Conservation (phyloP, 1,139 yeast genomes). For the Yamadazyma membranifaciens region DNA sequence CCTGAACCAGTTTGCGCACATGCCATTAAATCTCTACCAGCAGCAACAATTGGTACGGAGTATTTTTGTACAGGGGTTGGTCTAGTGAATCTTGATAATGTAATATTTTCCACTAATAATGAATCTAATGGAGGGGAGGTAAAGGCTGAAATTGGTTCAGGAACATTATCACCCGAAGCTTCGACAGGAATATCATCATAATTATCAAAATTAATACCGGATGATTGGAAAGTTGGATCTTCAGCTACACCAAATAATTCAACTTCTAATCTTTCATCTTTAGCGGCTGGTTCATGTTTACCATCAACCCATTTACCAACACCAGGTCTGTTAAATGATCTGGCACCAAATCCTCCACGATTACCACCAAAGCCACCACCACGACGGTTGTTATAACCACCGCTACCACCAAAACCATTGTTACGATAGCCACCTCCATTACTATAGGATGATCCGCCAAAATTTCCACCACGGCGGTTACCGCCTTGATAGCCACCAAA, state of each 20-base stretch:
- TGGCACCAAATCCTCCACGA: slow-evolving; percentile 27
- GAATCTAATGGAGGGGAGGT: slow-evolving; percentile 91
- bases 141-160: slow-evolving; percentile 87
- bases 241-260: slow-evolving; percentile 88
- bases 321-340: slow-evolving; percentile 32
- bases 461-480: slow-evolving; percentile 15
- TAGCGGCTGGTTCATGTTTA: slow-evolving; percentile 79
- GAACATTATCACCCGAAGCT: slow-evolving; percentile 93
- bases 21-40: slow-evolving; percentile 98
- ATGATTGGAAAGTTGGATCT: slow-evolving; percentile 79
- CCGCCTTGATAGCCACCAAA: slow-evolving; percentile 12
- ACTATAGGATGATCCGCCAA: slow-evolving; percentile 19
- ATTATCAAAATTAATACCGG: slow-evolving; percentile 98
- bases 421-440: slow-evolving; percentile 18
- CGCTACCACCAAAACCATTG: slow-evolving; percentile 15
- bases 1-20: slow-evolving; percentile 99
- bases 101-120: slow-evolving; percentile 83
- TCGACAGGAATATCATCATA: slow-evolving; percentile 98
- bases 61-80: slow-evolving; percentile 99
- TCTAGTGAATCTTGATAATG: slow-evolving; percentile 82
- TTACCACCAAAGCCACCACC: slow-evolving; percentile 18
- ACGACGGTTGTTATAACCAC: slow-evolving; percentile 21
- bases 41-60: slow-evolving; percentile 95
- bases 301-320: slow-evolving; percentile 86
- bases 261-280: slow-evolving; percentile 67